These are phyloP conservation scores for Glebionis coronaria DNA, from an alignment of 129 eudicot genomes.

Conservation along the genomic window DNA sequence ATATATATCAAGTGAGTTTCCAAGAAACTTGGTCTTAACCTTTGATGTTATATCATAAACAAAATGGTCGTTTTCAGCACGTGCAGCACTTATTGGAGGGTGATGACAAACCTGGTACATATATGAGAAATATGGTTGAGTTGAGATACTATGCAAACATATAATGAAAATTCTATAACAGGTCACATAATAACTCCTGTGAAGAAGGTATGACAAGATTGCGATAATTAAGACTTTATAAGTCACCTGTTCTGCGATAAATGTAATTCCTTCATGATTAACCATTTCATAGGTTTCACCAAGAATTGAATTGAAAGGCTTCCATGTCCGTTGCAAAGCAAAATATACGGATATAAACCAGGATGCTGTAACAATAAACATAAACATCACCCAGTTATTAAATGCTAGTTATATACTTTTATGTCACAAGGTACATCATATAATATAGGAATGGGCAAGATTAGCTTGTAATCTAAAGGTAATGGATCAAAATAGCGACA, in stretches of 20 bases:
- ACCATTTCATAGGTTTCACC: constrained; percentile 96
- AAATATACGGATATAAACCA: constrained; percentile 76
- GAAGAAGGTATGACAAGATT: background rate
- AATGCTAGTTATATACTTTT: background rate
- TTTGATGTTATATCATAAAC: constrained; percentile 82
- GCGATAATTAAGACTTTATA: background rate
- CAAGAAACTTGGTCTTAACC: constrained; percentile 88
- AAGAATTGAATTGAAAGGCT: constrained; percentile 98
- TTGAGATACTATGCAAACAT: background rate
- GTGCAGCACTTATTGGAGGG: constrained; percentile 97
- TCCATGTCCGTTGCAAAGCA: constrained; percentile 89
- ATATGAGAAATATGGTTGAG: background rate
- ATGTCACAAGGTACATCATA: background rate
- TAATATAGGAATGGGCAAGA: background rate
- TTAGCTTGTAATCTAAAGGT: background rate
- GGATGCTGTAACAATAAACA: constrained; percentile 54
- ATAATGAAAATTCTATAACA: background rate
- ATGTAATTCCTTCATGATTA: constrained; percentile 82
- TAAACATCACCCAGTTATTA: constrained; percentile 15
- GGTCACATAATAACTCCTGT: background rate
- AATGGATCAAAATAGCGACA: background rate
- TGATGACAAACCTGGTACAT: constrained; percentile 81
- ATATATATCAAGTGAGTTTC: constrained; percentile 88
- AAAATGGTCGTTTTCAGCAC: constrained; percentile 94
- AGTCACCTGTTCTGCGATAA: constrained; percentile 84